phyloP scores from a whole-genome alignment of 228 moss, liverwort and hornwort genomes.

The Sphagnum fallax region DNA sequence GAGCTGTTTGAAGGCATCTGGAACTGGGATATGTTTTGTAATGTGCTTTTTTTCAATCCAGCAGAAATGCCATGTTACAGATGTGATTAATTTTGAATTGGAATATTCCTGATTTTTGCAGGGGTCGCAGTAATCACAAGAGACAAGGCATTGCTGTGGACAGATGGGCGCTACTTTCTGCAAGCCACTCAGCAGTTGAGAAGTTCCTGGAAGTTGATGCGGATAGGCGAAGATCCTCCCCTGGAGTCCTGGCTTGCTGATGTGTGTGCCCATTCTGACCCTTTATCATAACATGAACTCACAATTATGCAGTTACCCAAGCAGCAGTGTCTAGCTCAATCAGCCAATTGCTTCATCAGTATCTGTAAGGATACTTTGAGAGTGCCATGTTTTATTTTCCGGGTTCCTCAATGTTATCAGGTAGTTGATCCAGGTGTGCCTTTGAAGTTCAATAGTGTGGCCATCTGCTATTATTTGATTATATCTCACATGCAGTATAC shows the following conservation, averaged over 20 bases:
- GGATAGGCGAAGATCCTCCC: constrained; percentile 64
- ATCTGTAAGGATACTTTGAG: too few relatives aligned
- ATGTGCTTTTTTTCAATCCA: background rate
- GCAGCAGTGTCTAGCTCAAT: too few relatives aligned
- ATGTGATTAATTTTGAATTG: background rate
- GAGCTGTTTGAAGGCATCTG: background rate
- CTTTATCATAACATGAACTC: too few relatives aligned
- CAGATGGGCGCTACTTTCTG: constrained; percentile 82
- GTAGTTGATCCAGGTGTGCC: too few relatives aligned
- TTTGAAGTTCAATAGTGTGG: too few relatives aligned
- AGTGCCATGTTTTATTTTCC: too few relatives aligned
- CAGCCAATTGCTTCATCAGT: too few relatives aligned
- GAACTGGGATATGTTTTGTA: background rate
- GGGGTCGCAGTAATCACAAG: constrained; percentile 69
- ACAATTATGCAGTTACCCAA: too few relatives aligned
- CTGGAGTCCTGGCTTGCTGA: constrained; percentile 78
- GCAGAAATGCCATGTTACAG: background rate
- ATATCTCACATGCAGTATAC: too few relatives aligned
- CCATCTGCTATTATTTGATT: too few relatives aligned
- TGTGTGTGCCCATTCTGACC: constrained; percentile 22
- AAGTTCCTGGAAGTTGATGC: constrained; percentile 74
- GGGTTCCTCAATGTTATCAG: too few relatives aligned
- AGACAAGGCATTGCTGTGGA: constrained; percentile 67
- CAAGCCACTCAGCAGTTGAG: constrained; percentile 77
- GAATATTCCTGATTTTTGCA: constrained; percentile 6